These are phyloP conservation scores for Phlyctochytrium planicorne DNA, from an alignment of 192 early-diverging fungal species.

Conservation along the genomic window DNA sequence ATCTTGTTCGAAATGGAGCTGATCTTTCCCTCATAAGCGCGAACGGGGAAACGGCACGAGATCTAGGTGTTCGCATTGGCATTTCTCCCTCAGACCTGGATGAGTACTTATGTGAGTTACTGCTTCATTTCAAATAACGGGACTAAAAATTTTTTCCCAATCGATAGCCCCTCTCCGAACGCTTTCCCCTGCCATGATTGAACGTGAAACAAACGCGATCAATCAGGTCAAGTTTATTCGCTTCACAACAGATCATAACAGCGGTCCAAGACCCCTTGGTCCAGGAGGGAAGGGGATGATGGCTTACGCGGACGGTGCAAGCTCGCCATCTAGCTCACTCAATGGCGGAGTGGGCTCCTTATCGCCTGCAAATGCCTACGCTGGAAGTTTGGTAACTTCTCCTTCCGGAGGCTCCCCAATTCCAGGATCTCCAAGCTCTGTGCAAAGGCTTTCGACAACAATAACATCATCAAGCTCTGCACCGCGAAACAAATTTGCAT, in stretches of 20 bases:
- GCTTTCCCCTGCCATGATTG: constrained; percentile 13
- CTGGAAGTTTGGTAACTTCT: too few species aligned
- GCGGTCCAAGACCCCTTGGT: too few species aligned
- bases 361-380: too few species aligned
- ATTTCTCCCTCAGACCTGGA: constrained; percentile 24
- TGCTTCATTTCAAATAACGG: constrained; percentile 2
- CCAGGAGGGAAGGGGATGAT: too few species aligned
- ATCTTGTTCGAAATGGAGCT: constrained; percentile 28
- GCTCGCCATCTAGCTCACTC: too few species aligned
- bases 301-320: too few species aligned
- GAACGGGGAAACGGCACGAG: constrained; percentile 15
- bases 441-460: too few species aligned
- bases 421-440: too few species aligned
- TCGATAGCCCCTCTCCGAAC: constrained; percentile 28
- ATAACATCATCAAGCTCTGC: too few species aligned
- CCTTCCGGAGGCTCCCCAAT: too few species aligned
- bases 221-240: constrained; percentile 10
- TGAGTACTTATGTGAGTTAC: constrained; percentile 25
- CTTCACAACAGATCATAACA: not conserved
- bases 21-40: constrained; percentile 11
- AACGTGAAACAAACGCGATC: constrained; percentile 20
- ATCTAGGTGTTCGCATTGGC: constrained; percentile 15
- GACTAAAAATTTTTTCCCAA: constrained; percentile 24
- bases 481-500: too few species aligned
- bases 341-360: too few species aligned